Evolutionary conservation across 2,329 filamentous ascomycete genomes (phyloP).

Genomic region (Neoarthrinium moseri): DNA sequence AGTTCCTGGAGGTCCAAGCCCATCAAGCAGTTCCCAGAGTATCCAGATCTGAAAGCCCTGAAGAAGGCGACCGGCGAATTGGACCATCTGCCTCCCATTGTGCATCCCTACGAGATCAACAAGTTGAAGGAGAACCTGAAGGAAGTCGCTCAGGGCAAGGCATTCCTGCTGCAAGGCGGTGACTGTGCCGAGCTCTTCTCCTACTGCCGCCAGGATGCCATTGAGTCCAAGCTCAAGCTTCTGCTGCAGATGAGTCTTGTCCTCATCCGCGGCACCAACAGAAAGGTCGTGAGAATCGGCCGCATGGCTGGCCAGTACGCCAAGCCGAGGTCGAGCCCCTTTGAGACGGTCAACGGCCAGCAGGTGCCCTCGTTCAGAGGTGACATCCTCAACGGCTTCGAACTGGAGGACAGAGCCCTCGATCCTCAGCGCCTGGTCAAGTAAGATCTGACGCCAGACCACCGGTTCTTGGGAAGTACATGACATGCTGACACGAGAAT

Average conservation of each 20-base stretch:
- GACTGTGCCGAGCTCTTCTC: conserved; percentile 98
- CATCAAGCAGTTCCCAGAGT: conserved; percentile 73
- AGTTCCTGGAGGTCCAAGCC: conserved; percentile 75
- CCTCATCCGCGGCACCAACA: conserved; percentile 80
- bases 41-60: conserved; percentile 62
- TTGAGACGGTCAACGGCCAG: conserved; percentile 75
- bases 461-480: conserved; percentile 5
- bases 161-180: conserved; percentile 92
- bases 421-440: conserved; percentile 81
- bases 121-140: conserved; percentile 75
- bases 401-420: conserved; percentile 70
- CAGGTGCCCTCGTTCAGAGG: conserved; percentile 89
- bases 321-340: conserved; percentile 88
- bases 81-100: conserved; percentile 69
- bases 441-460: conserved; percentile 33
- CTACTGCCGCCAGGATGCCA: conserved; percentile 86
- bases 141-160: conserved; percentile 85
- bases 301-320: conserved; percentile 98
- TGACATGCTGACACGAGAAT: background rate
- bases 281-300: conserved; percentile 88
- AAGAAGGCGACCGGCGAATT: conserved; percentile 63
- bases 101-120: conserved; percentile 77
- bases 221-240: conserved; percentile 96
- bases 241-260: conserved; percentile 96
- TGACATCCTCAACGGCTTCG: conserved; percentile 92